Conservation (phyloP, 306 rosid genomes). For the Vicia faba region DNA sequence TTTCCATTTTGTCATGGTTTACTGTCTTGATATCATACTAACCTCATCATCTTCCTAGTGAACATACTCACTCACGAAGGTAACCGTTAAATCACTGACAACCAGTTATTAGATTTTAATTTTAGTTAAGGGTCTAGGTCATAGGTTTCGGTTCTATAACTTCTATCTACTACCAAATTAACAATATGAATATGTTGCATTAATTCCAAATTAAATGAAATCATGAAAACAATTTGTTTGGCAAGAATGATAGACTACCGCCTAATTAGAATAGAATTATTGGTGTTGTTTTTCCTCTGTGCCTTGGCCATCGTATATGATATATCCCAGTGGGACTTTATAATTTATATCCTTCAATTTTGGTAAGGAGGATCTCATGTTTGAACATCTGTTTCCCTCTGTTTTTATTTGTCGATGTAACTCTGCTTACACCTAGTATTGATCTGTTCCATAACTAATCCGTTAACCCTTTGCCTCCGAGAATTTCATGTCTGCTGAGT, state of each 20-base stretch:
- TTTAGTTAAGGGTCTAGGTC: constrained; percentile 10
- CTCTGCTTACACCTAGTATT: background rate
- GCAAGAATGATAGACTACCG: background rate
- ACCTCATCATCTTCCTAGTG: background rate
- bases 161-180: background rate
- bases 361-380: background rate
- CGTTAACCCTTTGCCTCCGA: background rate
- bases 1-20: constrained; percentile 4
- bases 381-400: background rate
- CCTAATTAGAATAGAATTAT: background rate
- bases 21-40: background rate
- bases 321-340: constrained; percentile 3
- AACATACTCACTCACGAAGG: background rate
- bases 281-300: constrained; percentile 2
- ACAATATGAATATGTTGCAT: constrained; percentile 4
- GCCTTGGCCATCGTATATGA: background rate
- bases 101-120: constrained; percentile 4
- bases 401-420: background rate
- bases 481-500: too few species aligned
- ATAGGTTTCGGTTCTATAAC: background rate
- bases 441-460: constrained; percentile 15
- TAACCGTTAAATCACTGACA: background rate
- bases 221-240: background rate
- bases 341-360: constrained; percentile 18
- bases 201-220: constrained; percentile 20